A percentile compares a stretch with the other conserved stretches of the same genome.
These are phyloP conservation scores for Aspergillus fischeri DNA, from an alignment of 2,329 filamentous ascomycete genomes.

Conservation along the genomic window DNA sequence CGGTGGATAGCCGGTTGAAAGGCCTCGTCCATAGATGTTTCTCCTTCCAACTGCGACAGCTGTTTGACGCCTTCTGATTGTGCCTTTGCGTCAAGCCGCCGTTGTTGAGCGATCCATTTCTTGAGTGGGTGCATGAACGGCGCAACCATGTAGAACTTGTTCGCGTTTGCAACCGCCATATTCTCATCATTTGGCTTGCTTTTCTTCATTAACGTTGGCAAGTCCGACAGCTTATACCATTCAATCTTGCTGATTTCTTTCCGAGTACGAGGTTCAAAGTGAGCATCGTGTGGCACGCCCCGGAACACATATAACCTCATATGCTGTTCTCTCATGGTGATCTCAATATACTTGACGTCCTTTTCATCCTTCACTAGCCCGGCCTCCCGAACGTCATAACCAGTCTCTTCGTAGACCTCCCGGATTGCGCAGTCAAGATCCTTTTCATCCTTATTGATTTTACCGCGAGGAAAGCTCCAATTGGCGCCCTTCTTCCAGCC, in stretches of 20 bases:
- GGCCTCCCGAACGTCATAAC: conserved; percentile 72
- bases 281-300: conserved; percentile 77
- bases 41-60: conserved; percentile 43
- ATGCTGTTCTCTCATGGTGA: conserved; percentile 88
- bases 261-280: conserved; percentile 83
- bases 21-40: conserved; percentile 59
- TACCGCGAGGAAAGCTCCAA: conserved; percentile 95
- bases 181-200: conserved; percentile 63
- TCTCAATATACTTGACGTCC: conserved; percentile 76
- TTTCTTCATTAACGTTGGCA: conserved; percentile 71
- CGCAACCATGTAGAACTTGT: conserved; percentile 97
- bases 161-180: conserved; percentile 58
- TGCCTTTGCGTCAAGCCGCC: conserved; percentile 62
- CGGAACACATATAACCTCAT: conserved; percentile 90
- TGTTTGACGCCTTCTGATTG: conserved; percentile 38
- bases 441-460: conserved; percentile 96
- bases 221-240: conserved; percentile 87
- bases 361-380: conserved; percentile 70
- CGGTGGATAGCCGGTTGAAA: conserved; percentile 16
- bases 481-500: conserved; percentile 96
- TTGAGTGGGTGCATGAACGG: conserved; percentile 82
- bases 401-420: conserved; percentile 95
- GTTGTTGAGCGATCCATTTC: conserved; percentile 85
- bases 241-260: conserved; percentile 97
- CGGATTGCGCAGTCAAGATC: conserved; percentile 90